These are phyloP conservation scores for Medicago arabica DNA, from an alignment of 306 rosid genomes.

Conservation along the genomic window DNA sequence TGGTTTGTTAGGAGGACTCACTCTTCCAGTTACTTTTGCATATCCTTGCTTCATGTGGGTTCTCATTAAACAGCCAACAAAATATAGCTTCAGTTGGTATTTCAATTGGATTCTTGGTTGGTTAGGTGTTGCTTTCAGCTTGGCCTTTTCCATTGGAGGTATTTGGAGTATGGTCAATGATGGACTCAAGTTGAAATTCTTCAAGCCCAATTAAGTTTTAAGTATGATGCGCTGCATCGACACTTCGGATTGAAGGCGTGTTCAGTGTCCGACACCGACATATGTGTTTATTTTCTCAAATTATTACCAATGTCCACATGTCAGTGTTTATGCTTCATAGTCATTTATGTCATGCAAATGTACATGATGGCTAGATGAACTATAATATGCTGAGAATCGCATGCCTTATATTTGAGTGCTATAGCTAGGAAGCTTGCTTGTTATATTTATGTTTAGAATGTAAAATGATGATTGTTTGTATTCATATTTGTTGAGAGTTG, in stretches of 20 bases:
- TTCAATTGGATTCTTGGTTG: conserved; percentile 93
- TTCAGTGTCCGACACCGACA: too few species aligned
- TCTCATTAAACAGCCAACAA: conserved; percentile 86
- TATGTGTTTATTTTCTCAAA: background rate
- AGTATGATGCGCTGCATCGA: background rate
- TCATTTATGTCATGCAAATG: conserved; percentile 4
- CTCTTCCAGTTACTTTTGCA: conserved; percentile 97
- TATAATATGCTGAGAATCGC: background rate
- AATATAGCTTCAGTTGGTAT: conserved; percentile 93
- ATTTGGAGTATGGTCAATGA: conserved; percentile 95
- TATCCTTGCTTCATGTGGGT: conserved; percentile 99
- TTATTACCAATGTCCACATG: background rate
- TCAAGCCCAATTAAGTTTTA: conserved; percentile 63
- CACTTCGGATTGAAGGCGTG: background rate
- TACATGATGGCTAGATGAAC: background rate
- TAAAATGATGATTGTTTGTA: too few species aligned
- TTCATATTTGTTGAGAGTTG: conserved; percentile 5
- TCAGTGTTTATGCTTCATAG: background rate
- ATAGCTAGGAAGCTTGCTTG: conserved; percentile 20
- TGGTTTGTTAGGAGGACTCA: conserved; percentile 94
- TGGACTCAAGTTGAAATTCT: conserved; percentile 93
- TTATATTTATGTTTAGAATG: too few species aligned
- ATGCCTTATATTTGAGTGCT: background rate
- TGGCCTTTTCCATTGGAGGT: conserved; percentile 95
- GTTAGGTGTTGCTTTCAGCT: conserved; percentile 88